Percentiles rank a stretch among this genome's conserved stretches.
These are phyloP conservation scores for Cercospora sojina DNA, from an alignment of 2,329 filamentous ascomycete genomes.

Conservation along the genomic window DNA sequence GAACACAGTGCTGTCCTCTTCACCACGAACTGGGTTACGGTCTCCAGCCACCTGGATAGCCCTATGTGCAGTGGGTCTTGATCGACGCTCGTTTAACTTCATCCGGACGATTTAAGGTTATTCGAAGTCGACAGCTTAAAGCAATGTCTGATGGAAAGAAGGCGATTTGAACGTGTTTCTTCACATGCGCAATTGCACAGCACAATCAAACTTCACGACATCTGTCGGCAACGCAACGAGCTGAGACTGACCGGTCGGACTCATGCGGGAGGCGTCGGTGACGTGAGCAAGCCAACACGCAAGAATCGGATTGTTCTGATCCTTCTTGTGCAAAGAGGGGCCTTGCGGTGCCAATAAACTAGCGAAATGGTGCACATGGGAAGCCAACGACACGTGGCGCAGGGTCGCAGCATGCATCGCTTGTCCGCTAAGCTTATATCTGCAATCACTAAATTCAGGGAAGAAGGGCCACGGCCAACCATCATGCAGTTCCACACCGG, in stretches of 20 bases:
- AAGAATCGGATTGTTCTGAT: background rate
- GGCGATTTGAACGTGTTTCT: background rate
- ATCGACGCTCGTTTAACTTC: slow-evolving; percentile 2
- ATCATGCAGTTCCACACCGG: background rate
- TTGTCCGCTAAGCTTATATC: background rate
- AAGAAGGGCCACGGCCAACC: background rate
- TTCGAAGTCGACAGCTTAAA: background rate
- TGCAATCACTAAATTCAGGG: background rate
- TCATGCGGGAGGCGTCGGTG: background rate
- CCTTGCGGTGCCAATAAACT: background rate
- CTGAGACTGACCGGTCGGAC: background rate
- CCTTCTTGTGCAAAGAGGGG: background rate
- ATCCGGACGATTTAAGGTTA: slow-evolving; percentile 3
- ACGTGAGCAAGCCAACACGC: background rate
- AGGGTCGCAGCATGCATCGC: background rate
- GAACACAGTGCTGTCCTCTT: background rate
- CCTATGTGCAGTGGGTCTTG: slow-evolving; percentile 6
- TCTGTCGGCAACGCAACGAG: background rate
- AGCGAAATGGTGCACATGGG: background rate
- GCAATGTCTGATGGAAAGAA: background rate
- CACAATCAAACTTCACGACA: background rate
- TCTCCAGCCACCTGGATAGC: slow-evolving; percentile 3
- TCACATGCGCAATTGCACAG: background rate
- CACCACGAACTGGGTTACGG: background rate
- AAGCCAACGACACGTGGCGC: background rate